Conservation (phyloP, 2,329 filamentous ascomycete species). For the Tolypocladium inflatum region DNA sequence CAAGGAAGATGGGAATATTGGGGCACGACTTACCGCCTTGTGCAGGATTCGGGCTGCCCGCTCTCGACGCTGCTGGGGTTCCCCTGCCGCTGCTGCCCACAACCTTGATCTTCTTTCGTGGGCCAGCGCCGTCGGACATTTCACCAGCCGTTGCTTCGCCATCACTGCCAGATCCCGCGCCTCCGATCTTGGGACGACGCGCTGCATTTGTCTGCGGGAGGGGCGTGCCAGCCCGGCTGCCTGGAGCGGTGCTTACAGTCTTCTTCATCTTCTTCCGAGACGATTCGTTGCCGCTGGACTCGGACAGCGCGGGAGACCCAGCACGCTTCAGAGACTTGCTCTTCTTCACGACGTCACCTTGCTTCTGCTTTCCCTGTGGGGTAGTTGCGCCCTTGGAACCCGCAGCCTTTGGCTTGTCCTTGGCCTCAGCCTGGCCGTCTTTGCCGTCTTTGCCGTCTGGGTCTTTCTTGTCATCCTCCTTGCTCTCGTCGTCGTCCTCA, state of each 20-base stretch:
- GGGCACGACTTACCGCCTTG: constrained; percentile 25
- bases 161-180: constrained; percentile 56
- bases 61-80: constrained; percentile 50
- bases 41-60: constrained; percentile 47
- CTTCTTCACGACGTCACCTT: constrained; percentile 33
- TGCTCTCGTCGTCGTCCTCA: constrained; percentile 28
- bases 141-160: constrained; percentile 63
- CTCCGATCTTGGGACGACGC: constrained; percentile 30
- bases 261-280: constrained; percentile 70
- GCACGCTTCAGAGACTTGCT: constrained; percentile 66
- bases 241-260: constrained; percentile 36
- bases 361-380: constrained; percentile 37
- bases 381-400: constrained; percentile 61
- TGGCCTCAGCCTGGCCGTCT: constrained; percentile 41
- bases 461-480: constrained; percentile 55
- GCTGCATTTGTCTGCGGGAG: constrained; percentile 29
- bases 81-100: constrained; percentile 34
- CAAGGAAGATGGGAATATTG: neutral
- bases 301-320: constrained; percentile 78
- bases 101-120: constrained; percentile 49
- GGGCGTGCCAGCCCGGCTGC: constrained; percentile 48
- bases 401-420: constrained; percentile 41
- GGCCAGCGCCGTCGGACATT: constrained; percentile 45
- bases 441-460: constrained; percentile 49
- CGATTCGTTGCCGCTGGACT: constrained; percentile 87